Evolutionary conservation across 2,329 filamentous ascomycete genomes (phyloP), one percentile per base, ranked within the genome.

Genomic region (Sordariomycetes sp.): DNA sequence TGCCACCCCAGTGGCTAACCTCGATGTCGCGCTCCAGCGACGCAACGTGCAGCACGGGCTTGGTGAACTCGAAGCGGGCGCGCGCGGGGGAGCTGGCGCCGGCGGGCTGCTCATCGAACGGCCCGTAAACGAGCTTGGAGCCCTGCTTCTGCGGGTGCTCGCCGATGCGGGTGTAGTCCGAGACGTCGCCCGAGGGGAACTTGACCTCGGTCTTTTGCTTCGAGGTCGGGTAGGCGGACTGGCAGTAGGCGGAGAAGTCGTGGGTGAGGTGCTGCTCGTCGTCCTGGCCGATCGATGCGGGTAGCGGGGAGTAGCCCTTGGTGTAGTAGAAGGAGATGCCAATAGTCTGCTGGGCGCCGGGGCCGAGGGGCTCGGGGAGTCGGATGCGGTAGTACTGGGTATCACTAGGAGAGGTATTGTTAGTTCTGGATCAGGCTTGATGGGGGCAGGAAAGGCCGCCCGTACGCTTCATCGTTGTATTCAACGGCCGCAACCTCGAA

Each of bases 131-230:
- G 66, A 92, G 86, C 68, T 87, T 91, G 22, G 84, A 78, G 61
- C 94, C 94, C 72, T 90, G 84, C 74, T 89, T 91, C 69, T 89
- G 80, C 1, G 92, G 90, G 62, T 77, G 80, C 61, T 81, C 84
- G 51, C 79, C 80, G 20, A 95, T 79, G 61, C 81, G 85, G 57
- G 90, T 96, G 71, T 89, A 95, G 67, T 96, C 90, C 58, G 90
- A 87, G 32, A 96, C 79, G 64, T 89, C 85, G 61, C 80, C 74
- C 57, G 82, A 86, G 53, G 88, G 81, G 64, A 95, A 85, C 76
- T 96, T 96, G 72, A 99, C 73, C 72, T 97, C 96, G 45, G 94
- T 97, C 82, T 96, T 96, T 71, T 99, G 94, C 75, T 96, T 96
- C 65, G 81, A 70, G 15, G 90, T 96, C 20, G 79, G 74, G 75